Evolutionary conservation across 305 asterid genomes (phyloP), one percentile per base, ranked within the genome.

Genomic region (Fraxinus angustifolia): DNA sequence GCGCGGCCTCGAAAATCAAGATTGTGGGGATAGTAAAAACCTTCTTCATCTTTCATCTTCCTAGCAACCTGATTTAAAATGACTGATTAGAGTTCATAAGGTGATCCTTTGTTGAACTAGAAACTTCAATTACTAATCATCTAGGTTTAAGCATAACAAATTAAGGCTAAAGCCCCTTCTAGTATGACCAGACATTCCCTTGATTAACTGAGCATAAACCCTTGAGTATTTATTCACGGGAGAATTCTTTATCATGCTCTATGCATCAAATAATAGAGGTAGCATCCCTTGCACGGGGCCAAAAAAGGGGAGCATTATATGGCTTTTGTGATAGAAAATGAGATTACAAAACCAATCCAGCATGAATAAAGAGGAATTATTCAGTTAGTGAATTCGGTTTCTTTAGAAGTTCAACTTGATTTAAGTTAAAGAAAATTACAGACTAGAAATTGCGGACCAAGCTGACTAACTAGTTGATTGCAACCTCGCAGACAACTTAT

Each of bases 1-100:
- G 99, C 99, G 76, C 99, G 97, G 78, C 99, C 99, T 79, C 99
- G 91, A 79, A 95, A 95, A 90, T 95, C 99, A 79, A 95, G 92
- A 90, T 95, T 95, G 90, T 95, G 99, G 53, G 99, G 98, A 88
- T 92, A 95, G 86, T 92, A 95, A 84, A 95, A 93, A 26, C 98
- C 99, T 78, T 93, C 97, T 82, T 95, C 99, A 23, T 91, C 97
- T 90, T 87, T 95, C 97, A 95, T 86, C 85, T 90, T 91, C 78
- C 92, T 93, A 83, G 99, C 99, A 81, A 95, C 99, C 99, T 95
- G 88, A 56, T 82, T 83, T 12, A 87, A 40, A 85, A 77, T 76
- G 79, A 83, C 75, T 19, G 21, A 78, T 85, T 83, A 88, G 77
- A 75, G 81, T 87, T 78, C 78, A 83, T 33, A 48, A 30, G 77